Evolutionary conservation across 345 rosid genomes (phyloP), one percentile per base, ranked within the genome.

Genomic region (Barbarea vulgaris): DNA sequence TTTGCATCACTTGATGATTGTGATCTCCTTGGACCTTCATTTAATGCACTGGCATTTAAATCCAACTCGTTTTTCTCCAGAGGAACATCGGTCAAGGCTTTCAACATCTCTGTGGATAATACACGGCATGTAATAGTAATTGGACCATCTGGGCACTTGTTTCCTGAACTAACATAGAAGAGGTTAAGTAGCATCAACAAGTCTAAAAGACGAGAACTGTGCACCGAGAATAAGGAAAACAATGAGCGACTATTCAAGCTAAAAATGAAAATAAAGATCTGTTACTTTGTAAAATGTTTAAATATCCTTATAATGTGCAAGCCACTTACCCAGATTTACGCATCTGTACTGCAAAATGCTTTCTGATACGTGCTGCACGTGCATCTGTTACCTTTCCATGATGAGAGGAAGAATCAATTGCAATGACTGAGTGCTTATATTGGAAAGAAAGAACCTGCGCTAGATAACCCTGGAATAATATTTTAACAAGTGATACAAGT

Each of bases 361-460:
- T 91, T 83, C 79, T 91, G 56, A 94, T 91, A 37, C 95, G 89
- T 78, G 84, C 85, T 44, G 97, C 94, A 22, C 98, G 94, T 59
- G 94, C 84, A 81, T 86, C 81, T 54, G 91, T 88, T 57, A 94
- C 84, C 36, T 72, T 86, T 70, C 96, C 96, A 79, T 88, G 97
- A 82, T 89, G 96, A 83, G 93, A 80, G 77, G 82, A 86, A 25
- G 98, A 90, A 86, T 94, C 98, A 55, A 94, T 84, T 0, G 98
- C 97, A 64, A 89, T 84, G 67, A 91, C 97, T 17, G 93, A 81
- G 56, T 86, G 97, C 57, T 77, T 82, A 77, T 86, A 89, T 65
- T 93, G 89, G 76, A 90, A 90, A 50, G 97, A 88, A 79, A 93
- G 91, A 68, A 91, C 98, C 83, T 94, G 97, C 1, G 97, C 86